phyloP scores from a whole-genome alignment of 73 alveolate genomes.

The Paraurostyla sp. region DNA sequence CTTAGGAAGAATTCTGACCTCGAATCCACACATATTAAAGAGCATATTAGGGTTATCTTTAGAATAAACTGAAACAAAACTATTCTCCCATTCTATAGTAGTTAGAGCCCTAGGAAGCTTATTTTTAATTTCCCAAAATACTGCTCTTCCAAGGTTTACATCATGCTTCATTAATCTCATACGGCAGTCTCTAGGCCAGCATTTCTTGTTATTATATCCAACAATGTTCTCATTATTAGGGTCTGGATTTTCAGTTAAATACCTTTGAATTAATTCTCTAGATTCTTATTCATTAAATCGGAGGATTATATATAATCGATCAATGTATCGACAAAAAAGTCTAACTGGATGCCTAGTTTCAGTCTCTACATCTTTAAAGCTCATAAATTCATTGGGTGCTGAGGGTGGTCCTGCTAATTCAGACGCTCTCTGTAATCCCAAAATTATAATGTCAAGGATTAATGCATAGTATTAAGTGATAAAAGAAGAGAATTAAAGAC shows the following conservation, averaged over 20 bases:
- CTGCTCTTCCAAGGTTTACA: constrained; percentile 99
- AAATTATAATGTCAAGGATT: constrained; percentile 96
- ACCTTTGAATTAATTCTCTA: constrained; percentile 98
- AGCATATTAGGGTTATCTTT: constrained; percentile 99
- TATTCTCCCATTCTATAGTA: constrained; percentile 99
- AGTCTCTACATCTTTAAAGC: constrained; percentile 96
- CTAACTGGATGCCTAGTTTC: constrained; percentile 99
- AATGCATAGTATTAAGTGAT: constrained; percentile 97
- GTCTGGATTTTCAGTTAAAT: constrained; percentile 99
- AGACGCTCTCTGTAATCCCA: constrained; percentile 99
- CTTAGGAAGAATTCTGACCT: constrained; percentile 98
- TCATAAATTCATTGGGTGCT: constrained; percentile 96
- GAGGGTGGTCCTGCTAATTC: constrained; percentile 99
- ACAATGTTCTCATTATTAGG: constrained; percentile 99
- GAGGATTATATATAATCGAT: constrained; percentile 97
- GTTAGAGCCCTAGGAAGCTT: constrained; percentile 99
- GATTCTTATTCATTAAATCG: constrained; percentile 99
- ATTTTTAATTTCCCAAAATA: constrained; percentile 99
- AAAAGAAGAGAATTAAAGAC: constrained; percentile 98
- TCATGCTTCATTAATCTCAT: constrained; percentile 99
- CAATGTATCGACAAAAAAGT: constrained; percentile 98
- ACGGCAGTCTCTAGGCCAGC: constrained; percentile 99
- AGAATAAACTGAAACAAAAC: constrained; percentile 99
- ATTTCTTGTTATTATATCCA: constrained; percentile 99
- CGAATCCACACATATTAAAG: constrained; percentile 99